Percentiles rank a stretch among this genome's conserved stretches.
Conservation (phyloP, 2,329 filamentous ascomycete species). For the Claviceps humidiphila region DNA sequence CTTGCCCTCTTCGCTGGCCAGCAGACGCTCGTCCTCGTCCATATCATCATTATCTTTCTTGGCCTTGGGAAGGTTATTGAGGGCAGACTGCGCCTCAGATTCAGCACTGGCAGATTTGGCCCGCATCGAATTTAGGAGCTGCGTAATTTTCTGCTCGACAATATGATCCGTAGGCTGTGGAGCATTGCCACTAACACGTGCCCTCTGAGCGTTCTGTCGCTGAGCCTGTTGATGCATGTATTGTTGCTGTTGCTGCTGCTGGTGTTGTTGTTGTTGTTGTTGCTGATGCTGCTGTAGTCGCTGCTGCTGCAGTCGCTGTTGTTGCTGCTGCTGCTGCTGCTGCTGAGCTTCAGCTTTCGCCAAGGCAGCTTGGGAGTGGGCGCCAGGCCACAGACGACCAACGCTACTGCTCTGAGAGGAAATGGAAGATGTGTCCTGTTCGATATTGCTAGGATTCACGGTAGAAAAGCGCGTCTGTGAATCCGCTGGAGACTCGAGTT, state of each 20-base stretch:
- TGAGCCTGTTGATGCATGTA: slow-evolving; percentile 28
- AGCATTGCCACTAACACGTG: slow-evolving; percentile 39
- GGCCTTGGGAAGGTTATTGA: slow-evolving; percentile 56
- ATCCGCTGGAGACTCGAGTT: slow-evolving; percentile 31
- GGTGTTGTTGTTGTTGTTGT: slow-evolving; percentile 39
- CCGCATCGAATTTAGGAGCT: slow-evolving; percentile 84
- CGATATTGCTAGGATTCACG: slow-evolving; percentile 62
- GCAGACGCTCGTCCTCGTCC: slow-evolving; percentile 89
- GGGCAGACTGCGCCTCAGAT: slow-evolving; percentile 28
- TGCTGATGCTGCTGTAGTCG: slow-evolving; percentile 17
- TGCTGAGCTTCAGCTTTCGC: slow-evolving; percentile 61
- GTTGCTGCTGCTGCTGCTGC: slow-evolving; percentile 49
- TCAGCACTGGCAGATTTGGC: slow-evolving; percentile 49
- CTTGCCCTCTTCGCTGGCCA: slow-evolving; percentile 97
- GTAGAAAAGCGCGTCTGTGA: slow-evolving; percentile 52
- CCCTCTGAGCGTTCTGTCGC: slow-evolving; percentile 35
- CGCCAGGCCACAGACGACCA: slow-evolving; percentile 78
- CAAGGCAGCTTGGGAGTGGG: slow-evolving; percentile 79
- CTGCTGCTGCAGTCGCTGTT: slow-evolving; percentile 15
- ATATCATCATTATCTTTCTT: slow-evolving; percentile 97
- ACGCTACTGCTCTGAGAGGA: slow-evolving; percentile 40
- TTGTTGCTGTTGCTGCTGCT: slow-evolving; percentile 54
- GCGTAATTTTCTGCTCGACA: slow-evolving; percentile 86
- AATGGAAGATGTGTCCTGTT: slow-evolving; percentile 40
- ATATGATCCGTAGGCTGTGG: slow-evolving; percentile 49